Conservation (phyloP, 2,329 filamentous ascomycete genomes). For the Trichoderma simmonsii region DNA sequence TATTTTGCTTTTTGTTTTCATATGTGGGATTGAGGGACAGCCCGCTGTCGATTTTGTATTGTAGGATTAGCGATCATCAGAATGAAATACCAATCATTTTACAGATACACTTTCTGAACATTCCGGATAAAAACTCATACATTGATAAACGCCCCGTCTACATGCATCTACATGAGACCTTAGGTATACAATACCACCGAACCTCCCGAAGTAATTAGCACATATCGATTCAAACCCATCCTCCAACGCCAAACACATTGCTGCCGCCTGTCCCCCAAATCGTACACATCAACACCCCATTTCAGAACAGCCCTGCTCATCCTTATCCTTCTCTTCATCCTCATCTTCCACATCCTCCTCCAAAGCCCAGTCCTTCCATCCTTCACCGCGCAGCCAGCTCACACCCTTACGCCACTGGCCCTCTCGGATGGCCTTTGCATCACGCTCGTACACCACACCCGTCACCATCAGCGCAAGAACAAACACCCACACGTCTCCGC, state of each 20-base stretch:
- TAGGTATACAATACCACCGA: background rate
- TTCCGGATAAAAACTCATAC: background rate
- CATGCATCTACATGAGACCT: background rate
- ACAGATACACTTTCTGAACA: background rate
- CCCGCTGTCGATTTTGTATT: background rate
- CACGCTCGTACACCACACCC: conserved; percentile 72
- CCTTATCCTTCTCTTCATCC: conserved; percentile 33
- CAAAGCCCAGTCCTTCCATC: conserved; percentile 65
- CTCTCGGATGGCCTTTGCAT: conserved; percentile 66
- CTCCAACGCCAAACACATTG: conserved; percentile 1
- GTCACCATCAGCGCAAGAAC: conserved; percentile 74
- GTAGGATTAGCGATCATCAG: background rate
- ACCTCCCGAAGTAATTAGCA: background rate
- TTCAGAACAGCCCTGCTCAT: background rate
- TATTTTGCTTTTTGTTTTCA: background rate
- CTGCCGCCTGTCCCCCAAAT: background rate
- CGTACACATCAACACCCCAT: background rate
- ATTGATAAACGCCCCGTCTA: conserved; percentile 3
- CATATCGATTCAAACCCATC: background rate
- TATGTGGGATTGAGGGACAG: background rate
- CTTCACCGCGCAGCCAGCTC: conserved; percentile 71
- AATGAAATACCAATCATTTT: background rate
- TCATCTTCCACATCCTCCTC: conserved; percentile 50
- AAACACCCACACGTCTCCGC: conserved; percentile 83
- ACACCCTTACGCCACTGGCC: conserved; percentile 67